These are phyloP conservation scores for Euphorbia pulcherrima DNA, from an alignment of 345 rosid genomes.

Conservation along the genomic window DNA sequence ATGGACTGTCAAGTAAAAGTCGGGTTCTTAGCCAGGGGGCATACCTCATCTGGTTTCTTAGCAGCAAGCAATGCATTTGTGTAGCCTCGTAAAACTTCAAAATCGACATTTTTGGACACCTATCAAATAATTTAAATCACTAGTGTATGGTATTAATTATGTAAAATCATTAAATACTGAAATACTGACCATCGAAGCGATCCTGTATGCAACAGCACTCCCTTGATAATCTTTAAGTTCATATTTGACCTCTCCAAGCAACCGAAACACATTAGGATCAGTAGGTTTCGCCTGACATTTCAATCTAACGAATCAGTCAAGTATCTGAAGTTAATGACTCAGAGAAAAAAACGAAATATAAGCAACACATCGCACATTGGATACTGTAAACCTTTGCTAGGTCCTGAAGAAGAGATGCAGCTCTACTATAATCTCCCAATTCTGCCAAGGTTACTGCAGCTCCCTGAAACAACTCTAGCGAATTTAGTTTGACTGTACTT, in stretches of 20 bases:
- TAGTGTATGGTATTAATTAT: not conserved
- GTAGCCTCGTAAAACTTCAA: conserved; percentile 78
- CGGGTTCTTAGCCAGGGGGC: conserved; percentile 10
- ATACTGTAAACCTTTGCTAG: conserved; percentile 61
- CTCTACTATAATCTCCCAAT: conserved; percentile 72
- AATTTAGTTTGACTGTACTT: conserved; percentile 14
- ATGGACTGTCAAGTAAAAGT: conserved; percentile 5
- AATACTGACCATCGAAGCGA: conserved; percentile 50
- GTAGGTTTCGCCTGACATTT: conserved; percentile 62
- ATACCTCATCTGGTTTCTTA: conserved; percentile 85
- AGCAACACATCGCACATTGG: conserved; percentile 9
- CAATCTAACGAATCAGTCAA: conserved; percentile 21
- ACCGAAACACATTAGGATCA: conserved; percentile 75
- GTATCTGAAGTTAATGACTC: conserved; percentile 15
- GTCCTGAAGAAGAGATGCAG: conserved; percentile 64
- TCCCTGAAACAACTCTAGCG: conserved; percentile 58
- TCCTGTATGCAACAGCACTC: conserved; percentile 73
- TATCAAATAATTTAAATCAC: conserved; percentile 20
- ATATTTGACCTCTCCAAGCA: conserved; percentile 91
- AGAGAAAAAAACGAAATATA: not conserved
- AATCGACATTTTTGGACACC: conserved; percentile 58
- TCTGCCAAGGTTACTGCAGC: conserved; percentile 81
- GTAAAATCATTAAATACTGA: not conserved
- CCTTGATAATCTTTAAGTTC: conserved; percentile 87
- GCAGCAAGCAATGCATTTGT: conserved; percentile 85